Percentiles rank a stretch among this genome's conserved stretches.
Conservation (phyloP, 2,329 filamentous ascomycete species). For the Ceratocystis ficicola region DNA sequence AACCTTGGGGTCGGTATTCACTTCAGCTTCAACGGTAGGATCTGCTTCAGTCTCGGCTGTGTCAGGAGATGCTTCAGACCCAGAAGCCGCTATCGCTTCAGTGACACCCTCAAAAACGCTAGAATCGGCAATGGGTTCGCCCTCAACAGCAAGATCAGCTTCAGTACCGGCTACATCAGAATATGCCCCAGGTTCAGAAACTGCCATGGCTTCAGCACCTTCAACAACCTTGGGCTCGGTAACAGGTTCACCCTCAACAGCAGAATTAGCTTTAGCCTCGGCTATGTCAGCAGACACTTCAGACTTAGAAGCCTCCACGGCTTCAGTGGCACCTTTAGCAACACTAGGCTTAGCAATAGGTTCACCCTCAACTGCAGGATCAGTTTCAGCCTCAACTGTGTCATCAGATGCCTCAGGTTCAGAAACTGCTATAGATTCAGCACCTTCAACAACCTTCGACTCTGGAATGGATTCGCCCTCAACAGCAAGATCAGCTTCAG, state of each 20-base stretch:
- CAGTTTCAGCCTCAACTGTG: background rate
- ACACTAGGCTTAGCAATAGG: fast-evolving
- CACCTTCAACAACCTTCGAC: no score
- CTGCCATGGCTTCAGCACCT: background rate
- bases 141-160: background rate
- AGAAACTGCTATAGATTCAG: no score
- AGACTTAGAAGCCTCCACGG: no score
- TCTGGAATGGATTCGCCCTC: no score
- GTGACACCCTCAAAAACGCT: no score
- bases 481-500: background rate
- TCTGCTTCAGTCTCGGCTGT: no score
- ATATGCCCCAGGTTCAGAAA: background rate
- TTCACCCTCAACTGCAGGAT: background rate
- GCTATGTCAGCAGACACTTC: fast-evolving
- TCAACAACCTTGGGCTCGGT: background rate
- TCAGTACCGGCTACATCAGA: background rate
- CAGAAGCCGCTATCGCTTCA: no score
- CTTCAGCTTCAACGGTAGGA: no score
- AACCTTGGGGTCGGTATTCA: background rate
- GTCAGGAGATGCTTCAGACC: background rate
- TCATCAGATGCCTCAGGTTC: no score
- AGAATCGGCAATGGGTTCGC: no score
- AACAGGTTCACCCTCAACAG: background rate
- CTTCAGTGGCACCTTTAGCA: background rate
- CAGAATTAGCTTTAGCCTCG: background rate